A percentile compares a stretch with the other conserved stretches of the same genome.
Conservation (phyloP, 164 flowering plant genomes). For the Houttuynia cordata region DNA sequence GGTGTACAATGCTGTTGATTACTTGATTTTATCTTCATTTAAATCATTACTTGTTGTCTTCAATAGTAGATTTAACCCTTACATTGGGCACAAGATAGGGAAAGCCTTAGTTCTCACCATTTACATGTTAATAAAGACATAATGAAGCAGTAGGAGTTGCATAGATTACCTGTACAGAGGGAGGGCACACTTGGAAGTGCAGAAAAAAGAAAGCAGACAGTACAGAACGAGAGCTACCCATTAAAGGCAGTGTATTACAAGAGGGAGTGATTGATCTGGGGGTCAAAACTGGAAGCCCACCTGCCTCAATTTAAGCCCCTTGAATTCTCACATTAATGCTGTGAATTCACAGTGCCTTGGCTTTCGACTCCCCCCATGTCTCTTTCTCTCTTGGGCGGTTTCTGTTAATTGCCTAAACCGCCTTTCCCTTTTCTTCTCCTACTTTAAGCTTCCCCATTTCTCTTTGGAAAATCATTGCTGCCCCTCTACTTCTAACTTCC, state of each 20-base stretch:
- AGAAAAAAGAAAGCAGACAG: constrained; percentile 3
- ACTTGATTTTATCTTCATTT: no score
- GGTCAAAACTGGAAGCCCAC: constrained; percentile 8
- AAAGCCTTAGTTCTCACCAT: not conserved
- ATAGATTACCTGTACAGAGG: not conserved
- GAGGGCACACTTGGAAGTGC: not conserved
- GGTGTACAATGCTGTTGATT: no score
- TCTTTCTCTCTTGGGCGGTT: constrained; percentile 4
- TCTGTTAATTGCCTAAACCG: constrained; percentile 26
- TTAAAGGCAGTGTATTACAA: constrained; percentile 1
- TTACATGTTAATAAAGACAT: not conserved
- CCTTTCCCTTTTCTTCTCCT: constrained; percentile 8
- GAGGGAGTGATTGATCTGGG: constrained; percentile 1
- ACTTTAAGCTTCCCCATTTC: not conserved
- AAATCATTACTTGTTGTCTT: not conserved
- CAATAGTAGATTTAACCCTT: not conserved
- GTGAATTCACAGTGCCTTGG: constrained; percentile 23
- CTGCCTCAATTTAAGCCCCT: constrained; percentile 28
- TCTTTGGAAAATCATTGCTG: not conserved
- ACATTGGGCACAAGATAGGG: not conserved
- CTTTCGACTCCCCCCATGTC: constrained; percentile 13
- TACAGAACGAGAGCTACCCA: not conserved
- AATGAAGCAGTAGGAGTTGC: not conserved
- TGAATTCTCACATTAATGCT: constrained; percentile 31
- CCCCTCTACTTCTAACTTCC: not conserved